Evolutionary conservation across 257 asterid genomes (phyloP).

Genomic region (Nicotiana knightiana): DNA sequence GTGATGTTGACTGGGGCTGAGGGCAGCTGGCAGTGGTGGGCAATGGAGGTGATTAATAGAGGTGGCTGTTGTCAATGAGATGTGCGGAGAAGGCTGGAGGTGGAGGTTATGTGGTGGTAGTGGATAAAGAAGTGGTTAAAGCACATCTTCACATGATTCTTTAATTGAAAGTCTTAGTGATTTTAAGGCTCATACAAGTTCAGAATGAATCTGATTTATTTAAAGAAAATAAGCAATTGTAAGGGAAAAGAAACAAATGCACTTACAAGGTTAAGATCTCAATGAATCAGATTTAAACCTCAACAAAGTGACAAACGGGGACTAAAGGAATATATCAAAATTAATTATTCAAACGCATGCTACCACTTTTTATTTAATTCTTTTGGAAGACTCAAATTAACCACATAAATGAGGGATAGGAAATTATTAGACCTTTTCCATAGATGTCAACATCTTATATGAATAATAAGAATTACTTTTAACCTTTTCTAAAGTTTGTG

Average conservation of each 20-base stretch:
- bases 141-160: background rate
- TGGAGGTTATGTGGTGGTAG: background rate
- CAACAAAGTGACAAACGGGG: background rate
- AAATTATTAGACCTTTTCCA: background rate
- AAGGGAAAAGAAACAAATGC: background rate
- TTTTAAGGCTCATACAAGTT: background rate
- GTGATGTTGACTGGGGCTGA: background rate
- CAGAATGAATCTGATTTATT: background rate
- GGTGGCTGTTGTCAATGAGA: background rate
- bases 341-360: background rate
- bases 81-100: background rate
- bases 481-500: background rate
- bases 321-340: background rate
- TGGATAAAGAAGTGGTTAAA: background rate
- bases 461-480: background rate
- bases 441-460: background rate
- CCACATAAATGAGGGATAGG: background rate
- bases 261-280: background rate
- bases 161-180: background rate
- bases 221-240: background rate
- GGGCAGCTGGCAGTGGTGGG: background rate
- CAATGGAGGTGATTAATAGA: background rate
- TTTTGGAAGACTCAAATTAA: background rate
- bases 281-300: background rate
- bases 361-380: background rate